These are phyloP conservation scores for Colletotrichum theobromicola DNA, from an alignment of 2,329 filamentous ascomycete species.

Conservation along the genomic window DNA sequence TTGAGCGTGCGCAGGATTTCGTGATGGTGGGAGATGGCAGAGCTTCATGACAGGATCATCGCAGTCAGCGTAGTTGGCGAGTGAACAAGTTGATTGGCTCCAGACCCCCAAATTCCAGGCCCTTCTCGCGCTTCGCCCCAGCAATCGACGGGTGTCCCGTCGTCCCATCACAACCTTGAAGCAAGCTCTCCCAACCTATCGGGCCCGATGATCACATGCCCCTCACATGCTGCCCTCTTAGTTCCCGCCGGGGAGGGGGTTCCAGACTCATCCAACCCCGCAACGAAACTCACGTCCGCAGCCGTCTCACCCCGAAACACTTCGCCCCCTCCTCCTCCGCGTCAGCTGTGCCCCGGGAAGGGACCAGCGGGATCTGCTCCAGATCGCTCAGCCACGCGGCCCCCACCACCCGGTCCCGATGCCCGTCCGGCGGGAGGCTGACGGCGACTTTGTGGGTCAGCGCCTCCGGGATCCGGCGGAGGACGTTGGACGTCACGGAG, in stretches of 20 bases:
- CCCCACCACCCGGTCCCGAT: not conserved
- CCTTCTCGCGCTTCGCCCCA: not conserved
- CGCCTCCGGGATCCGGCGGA: conserved; percentile 5
- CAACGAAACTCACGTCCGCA: not conserved
- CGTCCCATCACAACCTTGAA: not conserved
- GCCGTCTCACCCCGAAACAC: conserved; percentile 2
- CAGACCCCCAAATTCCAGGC: not conserved
- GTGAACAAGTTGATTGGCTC: not conserved
- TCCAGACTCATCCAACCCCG: not conserved
- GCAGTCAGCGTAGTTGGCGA: not conserved
- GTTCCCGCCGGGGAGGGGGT: not conserved
- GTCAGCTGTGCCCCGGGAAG: not conserved
- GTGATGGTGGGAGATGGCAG: not conserved
- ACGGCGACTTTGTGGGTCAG: conserved; percentile 17
- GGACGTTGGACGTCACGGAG: conserved; percentile 3
- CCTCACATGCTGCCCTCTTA: not conserved
- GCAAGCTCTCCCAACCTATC: not conserved
- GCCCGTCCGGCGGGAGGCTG: conserved; percentile 11
- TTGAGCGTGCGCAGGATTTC: not conserved
- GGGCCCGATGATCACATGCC: not conserved
- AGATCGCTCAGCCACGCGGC: not conserved
- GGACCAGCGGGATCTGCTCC: not conserved
- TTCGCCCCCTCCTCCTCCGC: not conserved
- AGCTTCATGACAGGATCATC: not conserved
- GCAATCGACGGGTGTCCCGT: not conserved